Conservation (phyloP, 495 filamentous ascomycete genomes). For the Neurospora tetraspora region DNA sequence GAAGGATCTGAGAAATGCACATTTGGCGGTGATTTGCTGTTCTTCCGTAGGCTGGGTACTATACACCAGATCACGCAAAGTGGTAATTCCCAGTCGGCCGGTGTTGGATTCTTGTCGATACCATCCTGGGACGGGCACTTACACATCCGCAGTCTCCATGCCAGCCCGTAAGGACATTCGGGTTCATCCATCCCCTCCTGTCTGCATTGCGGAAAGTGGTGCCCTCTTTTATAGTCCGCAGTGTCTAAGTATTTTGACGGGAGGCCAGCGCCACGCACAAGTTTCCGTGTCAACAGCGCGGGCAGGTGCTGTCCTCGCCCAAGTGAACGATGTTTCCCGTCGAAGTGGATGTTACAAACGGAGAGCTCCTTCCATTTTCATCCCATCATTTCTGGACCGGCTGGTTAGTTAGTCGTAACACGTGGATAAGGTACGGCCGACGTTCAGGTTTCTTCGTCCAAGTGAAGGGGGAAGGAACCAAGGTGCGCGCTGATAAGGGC, state of each 20-base stretch:
- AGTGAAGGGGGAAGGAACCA: not conserved
- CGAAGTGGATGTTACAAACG: not conserved
- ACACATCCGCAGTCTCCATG: not conserved
- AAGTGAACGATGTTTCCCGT: not conserved
- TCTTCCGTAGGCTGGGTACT: too few relatives aligned
- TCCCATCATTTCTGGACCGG: not conserved
- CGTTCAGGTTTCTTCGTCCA: not conserved
- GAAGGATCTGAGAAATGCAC: not conserved
- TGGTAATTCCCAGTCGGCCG: not conserved
- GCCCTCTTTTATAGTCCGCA: not conserved
- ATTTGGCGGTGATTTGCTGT: too few relatives aligned
- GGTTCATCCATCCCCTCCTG: not conserved
- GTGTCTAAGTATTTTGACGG: not conserved
- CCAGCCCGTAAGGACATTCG: not conserved
- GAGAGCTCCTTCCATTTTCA: not conserved
- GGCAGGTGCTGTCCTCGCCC: not conserved
- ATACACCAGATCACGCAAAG: not conserved
- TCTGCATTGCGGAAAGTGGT: not conserved
- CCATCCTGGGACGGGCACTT: not conserved
- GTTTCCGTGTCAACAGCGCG: not conserved
- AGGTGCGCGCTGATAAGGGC: too few relatives aligned
- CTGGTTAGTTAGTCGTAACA: not conserved
- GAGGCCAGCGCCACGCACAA: not conserved
- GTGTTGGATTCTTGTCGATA: not conserved
- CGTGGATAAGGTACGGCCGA: not conserved